phyloP scores from a whole-genome alignment of 139 green algal genomes.

The Limnomonas spitsbergensis region DNA sequence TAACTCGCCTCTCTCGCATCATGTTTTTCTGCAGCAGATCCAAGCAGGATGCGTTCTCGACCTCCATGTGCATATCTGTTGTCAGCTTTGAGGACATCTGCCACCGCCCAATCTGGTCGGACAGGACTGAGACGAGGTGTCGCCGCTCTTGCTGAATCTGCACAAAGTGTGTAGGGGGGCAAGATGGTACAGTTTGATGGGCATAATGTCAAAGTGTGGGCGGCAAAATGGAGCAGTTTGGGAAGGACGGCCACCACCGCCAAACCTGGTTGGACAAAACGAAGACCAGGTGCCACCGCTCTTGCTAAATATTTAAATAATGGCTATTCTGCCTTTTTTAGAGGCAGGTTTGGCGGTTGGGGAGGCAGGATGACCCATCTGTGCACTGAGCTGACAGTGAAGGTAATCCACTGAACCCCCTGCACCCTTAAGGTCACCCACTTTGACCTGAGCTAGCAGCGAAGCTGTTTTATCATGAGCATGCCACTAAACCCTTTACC shows the following conservation, averaged over 20 bases:
- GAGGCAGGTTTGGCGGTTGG: no score
- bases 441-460: no score
- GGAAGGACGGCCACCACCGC: not conserved
- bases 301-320: no score
- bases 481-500: no score
- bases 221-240: not conserved
- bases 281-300: no score
- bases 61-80: not conserved
- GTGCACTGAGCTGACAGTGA: no score
- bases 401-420: no score
- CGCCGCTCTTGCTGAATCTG: not conserved
- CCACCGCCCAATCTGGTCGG: not conserved
- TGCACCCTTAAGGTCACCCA: no score
- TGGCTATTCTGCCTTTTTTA: no score
- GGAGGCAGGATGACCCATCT: no score
- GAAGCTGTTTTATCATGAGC: no score
- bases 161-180: not conserved
- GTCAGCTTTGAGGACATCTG: not conserved
- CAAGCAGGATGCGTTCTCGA: not conserved
- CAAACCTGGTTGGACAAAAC: not conserved
- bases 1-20: not conserved
- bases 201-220: not conserved
- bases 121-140: not conserved
- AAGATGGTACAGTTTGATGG: not conserved
- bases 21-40: not conserved